Evolutionary conservation across 169 alveolate genomes (phyloP), one percentile per base, ranked within the genome.

Genomic region (Plasmodium cynomolgi): DNA sequence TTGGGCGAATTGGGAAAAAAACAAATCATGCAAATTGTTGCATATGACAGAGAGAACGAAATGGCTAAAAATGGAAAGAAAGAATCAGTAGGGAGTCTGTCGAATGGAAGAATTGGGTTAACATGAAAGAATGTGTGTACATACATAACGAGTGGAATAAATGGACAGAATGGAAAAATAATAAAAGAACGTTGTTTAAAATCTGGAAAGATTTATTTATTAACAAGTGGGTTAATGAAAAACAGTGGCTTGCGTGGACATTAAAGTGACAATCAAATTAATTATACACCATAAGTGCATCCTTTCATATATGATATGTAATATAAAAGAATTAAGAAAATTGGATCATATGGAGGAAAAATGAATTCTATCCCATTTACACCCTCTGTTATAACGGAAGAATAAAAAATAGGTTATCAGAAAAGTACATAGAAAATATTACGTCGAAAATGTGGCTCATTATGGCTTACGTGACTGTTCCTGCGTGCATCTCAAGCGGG

Each of bases 31-130:
- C 37, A 56, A 33, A 33, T 9, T 15, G 3, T 33, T 34, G 33
- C 26, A 41, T 15, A 41, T 29, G 68, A 39, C 17, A 26, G 77
- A 84, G 26, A 84, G 34, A 33, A 37, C 29, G 75, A 72, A 84
- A 23, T 84, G 82, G 82, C 1, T 17, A 13, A 84, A 84, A 26
- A 23, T 84, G 92, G 56, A 26, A 54, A 71, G 92, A 71, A 44
- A 84, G 92, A 44, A 37, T 7, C 33, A 68, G 26, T 71, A 68
- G 9, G 23, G 84, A 84, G 33, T 71, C 37, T 5, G 50, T 1
- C 29, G 83, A 84, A 15, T 84, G 92, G 92, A 84, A 26, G 11
- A 17, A 44, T 68, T 84, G 84, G 92, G 73, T 71, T 15, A 44
- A 72, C 26, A 2, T 3, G n/a, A 84, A 84, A 39, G 84, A 84